Conservation (phyloP, 2,329 filamentous ascomycete species). For the Aspergillus pseudoglaucus region DNA sequence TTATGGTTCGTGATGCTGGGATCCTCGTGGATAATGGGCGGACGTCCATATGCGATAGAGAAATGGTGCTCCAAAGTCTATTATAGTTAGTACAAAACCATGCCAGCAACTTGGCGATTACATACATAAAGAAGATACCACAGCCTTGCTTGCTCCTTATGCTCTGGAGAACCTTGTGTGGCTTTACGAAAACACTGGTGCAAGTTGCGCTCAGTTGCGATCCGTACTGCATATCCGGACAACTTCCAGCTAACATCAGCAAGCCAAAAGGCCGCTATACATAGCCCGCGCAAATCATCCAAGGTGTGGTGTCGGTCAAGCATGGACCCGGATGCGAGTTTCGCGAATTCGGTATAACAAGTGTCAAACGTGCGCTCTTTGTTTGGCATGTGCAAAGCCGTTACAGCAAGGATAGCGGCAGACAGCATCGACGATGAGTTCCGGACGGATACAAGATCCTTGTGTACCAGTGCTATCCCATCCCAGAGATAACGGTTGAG, state of each 20-base stretch:
- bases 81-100: slow-evolving; percentile 8
- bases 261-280: slow-evolving; percentile 52
- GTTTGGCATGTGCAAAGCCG: slow-evolving; percentile 44
- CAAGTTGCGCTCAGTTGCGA: slow-evolving; percentile 38
- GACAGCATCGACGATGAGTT: slow-evolving; percentile 40
- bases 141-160: slow-evolving; percentile 31
- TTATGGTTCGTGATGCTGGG: slow-evolving; percentile 31
- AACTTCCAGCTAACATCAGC: slow-evolving; percentile 47
- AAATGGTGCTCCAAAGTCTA: slow-evolving; percentile 39
- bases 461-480: slow-evolving; percentile 42
- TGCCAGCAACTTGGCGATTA: background rate
- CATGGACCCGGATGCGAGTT: slow-evolving; percentile 48
- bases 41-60: slow-evolving; percentile 39
- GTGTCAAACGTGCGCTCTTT: slow-evolving; percentile 43
- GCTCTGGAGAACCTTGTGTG: slow-evolving; percentile 31
- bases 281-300: slow-evolving; percentile 48
- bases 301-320: slow-evolving; percentile 46
- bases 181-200: slow-evolving; percentile 39
- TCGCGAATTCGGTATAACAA: slow-evolving; percentile 48
- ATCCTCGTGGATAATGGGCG: slow-evolving; percentile 39
- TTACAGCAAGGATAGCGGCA: slow-evolving; percentile 43
- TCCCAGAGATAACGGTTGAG: slow-evolving; percentile 37
- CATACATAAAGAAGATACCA: slow-evolving; percentile 41
- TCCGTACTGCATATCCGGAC: slow-evolving; percentile 37
- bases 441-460: slow-evolving; percentile 41